Evolutionary conservation across 2,329 filamentous ascomycete genomes (phyloP), one percentile per base, ranked within the genome.

Genomic region (Aspergillaceae sp.): DNA sequence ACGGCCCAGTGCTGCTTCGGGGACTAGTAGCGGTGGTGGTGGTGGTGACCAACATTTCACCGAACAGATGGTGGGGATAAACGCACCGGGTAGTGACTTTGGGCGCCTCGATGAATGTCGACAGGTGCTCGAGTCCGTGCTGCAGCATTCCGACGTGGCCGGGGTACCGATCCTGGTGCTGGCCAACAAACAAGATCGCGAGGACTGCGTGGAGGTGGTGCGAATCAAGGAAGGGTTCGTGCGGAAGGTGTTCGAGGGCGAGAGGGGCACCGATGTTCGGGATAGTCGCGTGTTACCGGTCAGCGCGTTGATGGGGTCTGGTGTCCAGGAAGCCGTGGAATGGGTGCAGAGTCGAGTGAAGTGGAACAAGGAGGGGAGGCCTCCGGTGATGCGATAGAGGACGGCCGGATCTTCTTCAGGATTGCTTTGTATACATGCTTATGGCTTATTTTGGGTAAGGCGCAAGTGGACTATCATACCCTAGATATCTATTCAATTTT

Each of bases 141-240:
- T 98, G 58, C 84, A 88, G 63, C 83, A 91, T 66, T 80, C 85
- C 37, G 89, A 95, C 61, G 87, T 91, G 2, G 87, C 89, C 57
- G 91, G 92, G 8, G 89, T 98, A 51, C 92, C 92, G 26, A 76
- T 98, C 46, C 71, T 98, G 46, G 87, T 98, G 42, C 72, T 98
- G 54, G 92, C 92, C 50, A 98, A 98, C 66, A 98, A 98, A 71
- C 92, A 98, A 71, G 92, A 98, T 66, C 75, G 91, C 2, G 92
- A 98, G 69, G 92, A 97, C 68, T 97, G 91, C 57, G 87, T 97
- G 44, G 92, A 98, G 75, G 92, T 96, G 2, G 91, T 97, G 49
- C 77, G 89, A 54, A 96, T 98, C 63, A 98, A 98, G 71, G 92
- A 98, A 67, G 92, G 91, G 0, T 75, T 97, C 45, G 90, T 98